phyloP scores from a whole-genome alignment of 495 filamentous ascomycete species.

The Xylaria palmicola region DNA sequence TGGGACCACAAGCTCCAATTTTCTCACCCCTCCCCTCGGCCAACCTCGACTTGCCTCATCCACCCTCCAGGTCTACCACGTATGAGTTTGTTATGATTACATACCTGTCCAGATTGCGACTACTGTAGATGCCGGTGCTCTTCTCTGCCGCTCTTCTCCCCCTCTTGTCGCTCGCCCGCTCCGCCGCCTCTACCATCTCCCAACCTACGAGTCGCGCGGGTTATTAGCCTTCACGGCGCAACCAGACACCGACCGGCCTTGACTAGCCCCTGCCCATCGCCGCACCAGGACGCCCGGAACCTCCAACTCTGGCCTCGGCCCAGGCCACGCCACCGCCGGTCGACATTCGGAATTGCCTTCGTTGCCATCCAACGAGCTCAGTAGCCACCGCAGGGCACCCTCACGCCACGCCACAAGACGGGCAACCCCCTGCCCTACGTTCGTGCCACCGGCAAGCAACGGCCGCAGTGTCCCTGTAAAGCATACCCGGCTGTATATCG shows the following conservation, averaged over 20 bases:
- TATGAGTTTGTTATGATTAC: not conserved
- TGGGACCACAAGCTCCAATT: slow-evolving; percentile 15
- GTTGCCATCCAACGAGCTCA: not conserved
- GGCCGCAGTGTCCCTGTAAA: not conserved
- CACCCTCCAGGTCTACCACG: not conserved
- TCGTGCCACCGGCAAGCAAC: not conserved
- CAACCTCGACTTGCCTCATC: not conserved
- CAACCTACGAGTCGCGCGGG: slow-evolving; percentile 7
- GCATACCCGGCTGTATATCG: not conserved
- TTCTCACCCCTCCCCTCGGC: slow-evolving; percentile 14
- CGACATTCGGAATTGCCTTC: not conserved
- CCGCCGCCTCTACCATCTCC: not conserved
- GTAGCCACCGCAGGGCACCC: not conserved
- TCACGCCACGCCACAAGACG: not conserved
- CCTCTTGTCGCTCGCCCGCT: not conserved
- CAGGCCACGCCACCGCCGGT: not conserved
- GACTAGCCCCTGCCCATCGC: not conserved
- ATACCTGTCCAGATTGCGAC: not conserved
- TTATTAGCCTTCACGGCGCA: slow-evolving; percentile 3
- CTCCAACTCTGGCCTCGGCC: not conserved
- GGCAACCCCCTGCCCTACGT: not conserved
- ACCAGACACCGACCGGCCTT: slow-evolving; percentile 1
- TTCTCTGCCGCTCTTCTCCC: not conserved
- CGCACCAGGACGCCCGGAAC: not conserved
- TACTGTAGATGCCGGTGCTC: not conserved